These are phyloP conservation scores for Amanita fuliginea DNA, from an alignment of 768 basidiomycete genomes.

Conservation along the genomic window DNA sequence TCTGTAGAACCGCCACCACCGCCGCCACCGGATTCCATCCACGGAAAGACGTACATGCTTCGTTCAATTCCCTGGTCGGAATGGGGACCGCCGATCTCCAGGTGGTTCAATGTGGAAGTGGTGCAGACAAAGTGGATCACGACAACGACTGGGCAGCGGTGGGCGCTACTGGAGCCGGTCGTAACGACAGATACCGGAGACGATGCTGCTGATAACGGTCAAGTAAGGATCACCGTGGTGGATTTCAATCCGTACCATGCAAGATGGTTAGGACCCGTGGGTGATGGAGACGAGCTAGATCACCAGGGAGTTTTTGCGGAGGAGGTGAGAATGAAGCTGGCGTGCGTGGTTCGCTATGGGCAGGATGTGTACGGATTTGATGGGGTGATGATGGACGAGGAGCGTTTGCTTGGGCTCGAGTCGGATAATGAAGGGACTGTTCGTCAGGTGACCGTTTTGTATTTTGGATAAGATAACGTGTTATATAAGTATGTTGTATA, in stretches of 20 bases:
- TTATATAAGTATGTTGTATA: no score
- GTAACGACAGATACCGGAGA: slow-evolving; percentile 4
- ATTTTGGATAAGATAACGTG: no score
- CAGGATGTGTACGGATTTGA: slow-evolving; percentile 12
- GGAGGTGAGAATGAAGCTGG: slow-evolving; percentile 15
- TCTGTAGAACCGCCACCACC: no score
- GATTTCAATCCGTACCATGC: slow-evolving; percentile 18
- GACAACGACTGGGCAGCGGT: slow-evolving; percentile 23
- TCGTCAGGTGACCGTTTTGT: no score
- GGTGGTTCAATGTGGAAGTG: slow-evolving; percentile 20
- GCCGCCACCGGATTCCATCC: no score
- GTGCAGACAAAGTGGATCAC: slow-evolving; percentile 28
- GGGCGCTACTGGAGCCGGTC: slow-evolving; percentile 12
- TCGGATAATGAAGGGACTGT: no score
- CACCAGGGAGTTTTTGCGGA: slow-evolving; percentile 15
- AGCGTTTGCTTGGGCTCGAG: slow-evolving; percentile 24
- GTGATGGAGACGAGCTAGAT: slow-evolving; percentile 1
- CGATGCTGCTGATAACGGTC: not conserved
- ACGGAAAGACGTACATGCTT: not conserved
- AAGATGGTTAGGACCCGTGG: not conserved
- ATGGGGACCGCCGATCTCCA: slow-evolving; percentile 23
- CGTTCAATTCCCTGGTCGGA: slow-evolving; percentile 14
- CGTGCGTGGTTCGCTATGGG: slow-evolving; percentile 11
- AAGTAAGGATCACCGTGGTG: slow-evolving; percentile 7
- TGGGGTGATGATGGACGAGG: slow-evolving; percentile 30